Base-by-base conservation (phyloP, 331 rosid species). In the Spiraea crenata region DNA sequence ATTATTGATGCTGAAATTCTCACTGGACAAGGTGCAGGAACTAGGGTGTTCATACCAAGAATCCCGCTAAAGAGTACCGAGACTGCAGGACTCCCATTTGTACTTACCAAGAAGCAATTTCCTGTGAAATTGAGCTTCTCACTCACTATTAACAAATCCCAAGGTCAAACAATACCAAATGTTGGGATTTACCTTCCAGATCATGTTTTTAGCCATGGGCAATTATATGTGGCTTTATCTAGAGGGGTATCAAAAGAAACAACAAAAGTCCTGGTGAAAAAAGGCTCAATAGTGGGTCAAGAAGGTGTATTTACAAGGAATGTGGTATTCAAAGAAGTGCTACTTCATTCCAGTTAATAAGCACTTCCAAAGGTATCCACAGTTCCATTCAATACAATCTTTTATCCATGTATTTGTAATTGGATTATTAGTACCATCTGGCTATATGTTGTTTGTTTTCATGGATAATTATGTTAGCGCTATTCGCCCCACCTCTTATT, bases 131-230 rank as follows among this genome's bases (percentile, higher is more conserved):
- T 55, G 5, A 34, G 55, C 9, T 75, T 75, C 39, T 17, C 31
- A 1, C 62, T 49, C 13, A 58, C 63, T 7, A 60, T 75, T 13
- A 75, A 67, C 11, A 68, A 75, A 49, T 60, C 73, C n/a, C 73
- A 75, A 48, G 73, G 67, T 7, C 56, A 59, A 41, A 76, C 70
- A 3, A 58, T 75, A 15, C 63, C 47, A 4, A 14, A 39, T 14
- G 40, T 63, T 1, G 70, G 64, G 0, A 9, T 72, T 1, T 72
- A 37, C 17, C 51, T 72, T 9, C 60, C 31, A 0, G 17, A 72
- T 14, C 42, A 41, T 17, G 59, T 59, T n/a, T 61, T 72, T 0
- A 9, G 41, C 2, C 69, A 60, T 48, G 14, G 50, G 0, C 38
- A 60, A 2, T 46, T 44, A n/a, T 46, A 71, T 47, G 67, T 71